phyloP scores from a whole-genome alignment of 176 grass and related monocot genomes.

The Dendrocalamus sinicus region DNA sequence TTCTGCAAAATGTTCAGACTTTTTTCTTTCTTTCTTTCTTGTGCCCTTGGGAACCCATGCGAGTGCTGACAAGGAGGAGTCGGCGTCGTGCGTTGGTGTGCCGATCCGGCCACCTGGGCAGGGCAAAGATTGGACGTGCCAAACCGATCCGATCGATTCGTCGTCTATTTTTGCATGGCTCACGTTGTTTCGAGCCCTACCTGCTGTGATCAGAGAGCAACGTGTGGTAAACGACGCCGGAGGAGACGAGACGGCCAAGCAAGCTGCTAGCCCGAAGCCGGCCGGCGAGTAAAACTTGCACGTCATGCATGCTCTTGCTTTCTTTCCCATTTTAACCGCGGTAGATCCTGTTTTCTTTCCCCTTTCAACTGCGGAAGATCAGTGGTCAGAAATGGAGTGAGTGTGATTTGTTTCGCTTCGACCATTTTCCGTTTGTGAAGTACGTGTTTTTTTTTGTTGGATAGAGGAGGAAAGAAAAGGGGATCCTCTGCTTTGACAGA shows the following conservation, averaged over 20 bases:
- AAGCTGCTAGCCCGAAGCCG: neutral
- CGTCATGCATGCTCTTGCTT: neutral
- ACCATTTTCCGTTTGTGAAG: neutral
- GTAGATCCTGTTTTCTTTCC: neutral
- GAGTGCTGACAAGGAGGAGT: slow-evolving; percentile 10
- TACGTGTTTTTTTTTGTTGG: neutral
- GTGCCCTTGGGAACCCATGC: neutral
- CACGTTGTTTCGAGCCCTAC: neutral
- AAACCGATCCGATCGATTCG: neutral
- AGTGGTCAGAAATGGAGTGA: neutral
- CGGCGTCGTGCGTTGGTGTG: neutral
- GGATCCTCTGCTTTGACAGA: no score
- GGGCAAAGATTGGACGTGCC: slow-evolving; percentile 4
- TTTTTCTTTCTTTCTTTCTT: neutral
- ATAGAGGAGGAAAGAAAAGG: no score
- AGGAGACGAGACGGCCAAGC: neutral
- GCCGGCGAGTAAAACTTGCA: slow-evolving; percentile 23
- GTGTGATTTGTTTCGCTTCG: neutral
- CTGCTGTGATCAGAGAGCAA: neutral
- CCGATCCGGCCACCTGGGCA: neutral
- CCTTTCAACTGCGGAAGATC: neutral
- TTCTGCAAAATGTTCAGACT: neutral
- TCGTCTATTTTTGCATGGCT: neutral
- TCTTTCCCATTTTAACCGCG: neutral
- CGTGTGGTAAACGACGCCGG: slow-evolving; percentile 22